These are phyloP conservation scores for Xylaria sp. DNA, from an alignment of 2,329 filamentous ascomycete genomes.

Conservation along the genomic window DNA sequence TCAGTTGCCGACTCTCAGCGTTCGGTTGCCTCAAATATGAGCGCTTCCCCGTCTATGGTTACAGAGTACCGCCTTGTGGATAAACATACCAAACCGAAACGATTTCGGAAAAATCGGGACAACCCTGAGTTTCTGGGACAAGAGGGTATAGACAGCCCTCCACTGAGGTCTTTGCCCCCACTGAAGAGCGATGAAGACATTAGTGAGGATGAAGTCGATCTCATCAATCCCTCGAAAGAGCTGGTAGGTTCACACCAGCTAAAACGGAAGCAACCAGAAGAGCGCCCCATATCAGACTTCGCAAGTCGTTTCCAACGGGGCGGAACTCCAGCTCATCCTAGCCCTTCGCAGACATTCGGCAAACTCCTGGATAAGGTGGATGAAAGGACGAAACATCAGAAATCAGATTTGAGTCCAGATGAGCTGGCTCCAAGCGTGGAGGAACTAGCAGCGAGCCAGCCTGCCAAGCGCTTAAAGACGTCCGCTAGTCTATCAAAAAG, in stretches of 20 bases:
- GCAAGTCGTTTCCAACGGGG: conserved; percentile 5
- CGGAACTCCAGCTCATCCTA: neutral
- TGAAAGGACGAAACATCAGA: conserved; percentile 12
- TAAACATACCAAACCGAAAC: conserved; percentile 7
- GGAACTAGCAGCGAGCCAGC: conserved; percentile 32
- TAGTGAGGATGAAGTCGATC: conserved; percentile 32
- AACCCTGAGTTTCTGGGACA: neutral
- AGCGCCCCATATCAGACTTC: conserved; percentile 4
- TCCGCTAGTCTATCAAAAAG: conserved; percentile 42
- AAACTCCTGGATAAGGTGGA: conserved; percentile 32
- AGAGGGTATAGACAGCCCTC: neutral
- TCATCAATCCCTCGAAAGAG: conserved; percentile 12
- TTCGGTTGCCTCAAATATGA: conserved; percentile 34
- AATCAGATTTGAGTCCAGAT: conserved; percentile 36
- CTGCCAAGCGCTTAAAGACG: conserved; percentile 29
- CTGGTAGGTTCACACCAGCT: neutral
- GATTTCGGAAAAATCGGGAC: conserved; percentile 7
- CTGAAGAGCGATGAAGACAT: conserved; percentile 3
- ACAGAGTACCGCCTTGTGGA: conserved; percentile 32
- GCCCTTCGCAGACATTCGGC: conserved; percentile 11
- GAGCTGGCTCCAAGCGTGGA: conserved; percentile 39
- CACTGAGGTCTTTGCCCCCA: neutral
- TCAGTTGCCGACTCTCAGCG: conserved; percentile 39
- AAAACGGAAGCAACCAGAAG: conserved; percentile 1
- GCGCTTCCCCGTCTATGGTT: conserved; percentile 22